These are phyloP conservation scores for Camelina laxa DNA, from an alignment of 345 rosid genomes.

Conservation along the genomic window DNA sequence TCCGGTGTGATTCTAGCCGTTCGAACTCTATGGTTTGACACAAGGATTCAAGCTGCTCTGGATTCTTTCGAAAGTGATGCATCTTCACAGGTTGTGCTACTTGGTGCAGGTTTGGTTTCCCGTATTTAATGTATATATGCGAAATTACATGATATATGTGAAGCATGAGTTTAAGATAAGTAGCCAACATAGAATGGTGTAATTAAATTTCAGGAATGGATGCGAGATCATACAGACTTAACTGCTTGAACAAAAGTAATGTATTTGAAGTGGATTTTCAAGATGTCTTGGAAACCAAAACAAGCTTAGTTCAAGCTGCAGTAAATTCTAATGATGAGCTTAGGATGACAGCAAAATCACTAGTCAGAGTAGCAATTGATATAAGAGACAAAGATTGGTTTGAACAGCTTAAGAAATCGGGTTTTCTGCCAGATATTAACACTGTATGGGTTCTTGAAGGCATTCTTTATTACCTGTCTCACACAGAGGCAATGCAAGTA, in stretches of 20 bases:
- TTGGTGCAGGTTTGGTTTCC: constrained; percentile 80
- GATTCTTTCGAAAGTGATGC: constrained; percentile 54
- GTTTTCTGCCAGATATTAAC: constrained; percentile 64
- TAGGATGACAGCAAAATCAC: constrained; percentile 67
- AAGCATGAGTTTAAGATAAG: constrained; percentile 3
- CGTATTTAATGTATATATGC: neutral
- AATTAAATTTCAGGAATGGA: constrained; percentile 73
- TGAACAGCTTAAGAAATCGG: constrained; percentile 72
- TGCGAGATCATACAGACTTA: constrained; percentile 80
- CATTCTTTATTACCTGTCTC: constrained; percentile 82
- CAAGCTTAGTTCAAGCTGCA: constrained; percentile 69
- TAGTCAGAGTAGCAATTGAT: constrained; percentile 78
- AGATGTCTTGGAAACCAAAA: constrained; percentile 71
- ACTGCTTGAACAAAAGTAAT: constrained; percentile 68
- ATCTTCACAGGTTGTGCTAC: constrained; percentile 76
- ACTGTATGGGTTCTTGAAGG: constrained; percentile 97
- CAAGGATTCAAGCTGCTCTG: constrained; percentile 76
- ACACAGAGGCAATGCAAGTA: constrained; percentile 84
- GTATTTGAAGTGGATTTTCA: constrained; percentile 90
- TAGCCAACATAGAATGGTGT: neutral
- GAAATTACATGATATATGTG: constrained; percentile 4
- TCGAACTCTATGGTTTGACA: constrained; percentile 90
- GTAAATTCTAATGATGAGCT: constrained; percentile 51
- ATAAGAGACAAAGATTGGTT: constrained; percentile 75
- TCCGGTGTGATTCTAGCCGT: constrained; percentile 87